Conservation (phyloP, 768 basidiomycete genomes). For the Myochromella boudieri region DNA sequence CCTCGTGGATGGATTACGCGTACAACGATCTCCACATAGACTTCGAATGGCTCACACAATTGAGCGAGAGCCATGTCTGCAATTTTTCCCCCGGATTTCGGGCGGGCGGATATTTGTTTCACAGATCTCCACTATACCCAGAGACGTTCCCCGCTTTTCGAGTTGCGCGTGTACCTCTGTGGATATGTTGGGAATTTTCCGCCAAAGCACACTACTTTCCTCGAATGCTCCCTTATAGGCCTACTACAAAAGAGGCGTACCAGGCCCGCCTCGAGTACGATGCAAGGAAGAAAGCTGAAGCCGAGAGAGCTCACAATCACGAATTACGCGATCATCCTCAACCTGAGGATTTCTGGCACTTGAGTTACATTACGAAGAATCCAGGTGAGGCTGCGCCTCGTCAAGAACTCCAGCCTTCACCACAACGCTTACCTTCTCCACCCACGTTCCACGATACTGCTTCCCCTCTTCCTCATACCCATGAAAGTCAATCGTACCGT, state of each 20-base stretch:
- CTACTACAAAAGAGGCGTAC: neutral
- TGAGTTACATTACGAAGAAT: no score
- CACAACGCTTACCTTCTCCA: no score
- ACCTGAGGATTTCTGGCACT: no score
- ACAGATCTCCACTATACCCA: neutral
- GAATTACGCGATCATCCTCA: no score
- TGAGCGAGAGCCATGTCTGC: neutral
- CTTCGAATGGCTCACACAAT: neutral
- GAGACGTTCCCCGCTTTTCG: neutral
- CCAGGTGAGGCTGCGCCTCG: no score
- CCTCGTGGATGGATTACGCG: conserved; percentile 2
- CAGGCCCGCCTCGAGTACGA: neutral
- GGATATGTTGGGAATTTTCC: conserved; percentile 4
- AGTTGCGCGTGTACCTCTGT: neutral
- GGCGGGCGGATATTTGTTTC: neutral
- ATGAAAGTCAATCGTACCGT: neutral
- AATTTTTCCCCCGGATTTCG: neutral
- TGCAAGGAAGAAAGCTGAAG: no score
- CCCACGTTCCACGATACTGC: neutral
- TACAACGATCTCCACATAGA: neutral
- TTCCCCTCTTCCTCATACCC: neutral
- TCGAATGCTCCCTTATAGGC: neutral
- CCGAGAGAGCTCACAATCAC: no score
- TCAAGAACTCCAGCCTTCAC: no score
- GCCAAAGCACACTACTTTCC: neutral